These are phyloP conservation scores for Populus hybrid DNA, from an alignment of 441 rosid species.

Conservation along the genomic window DNA sequence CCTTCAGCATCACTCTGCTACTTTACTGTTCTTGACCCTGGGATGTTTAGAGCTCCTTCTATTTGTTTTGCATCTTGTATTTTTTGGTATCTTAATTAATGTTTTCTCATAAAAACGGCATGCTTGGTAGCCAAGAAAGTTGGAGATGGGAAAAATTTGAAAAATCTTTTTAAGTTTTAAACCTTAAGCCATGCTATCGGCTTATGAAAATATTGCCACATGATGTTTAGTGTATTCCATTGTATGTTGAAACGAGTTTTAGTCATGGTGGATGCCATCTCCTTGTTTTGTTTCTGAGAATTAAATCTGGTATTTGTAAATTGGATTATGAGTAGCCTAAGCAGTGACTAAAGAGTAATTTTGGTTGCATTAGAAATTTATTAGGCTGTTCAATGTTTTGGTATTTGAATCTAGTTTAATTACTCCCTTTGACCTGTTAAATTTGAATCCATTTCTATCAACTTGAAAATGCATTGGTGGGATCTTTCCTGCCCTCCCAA, in stretches of 20 bases:
- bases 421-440: neutral
- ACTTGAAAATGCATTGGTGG: neutral
- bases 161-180: neutral
- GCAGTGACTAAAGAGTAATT: neutral
- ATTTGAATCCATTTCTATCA: neutral
- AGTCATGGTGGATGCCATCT: neutral
- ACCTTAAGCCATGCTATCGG: neutral
- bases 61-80: neutral
- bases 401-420: neutral
- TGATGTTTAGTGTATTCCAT: neutral
- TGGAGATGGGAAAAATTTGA: neutral
- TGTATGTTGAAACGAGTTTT: neutral
- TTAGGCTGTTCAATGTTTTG: neutral
- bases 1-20: neutral
- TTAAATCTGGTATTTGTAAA: neutral
- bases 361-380: neutral
- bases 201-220: neutral
- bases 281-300: neutral
- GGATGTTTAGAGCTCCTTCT: neutral
- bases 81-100: neutral
- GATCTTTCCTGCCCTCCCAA: neutral
- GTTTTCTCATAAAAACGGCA: neutral
- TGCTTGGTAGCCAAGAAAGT: neutral
- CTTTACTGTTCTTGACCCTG: neutral
- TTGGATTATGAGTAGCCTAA: neutral